Conservation (phyloP, 192 early-diverging fungal genomes). For the Coemansia sp. region DNA sequence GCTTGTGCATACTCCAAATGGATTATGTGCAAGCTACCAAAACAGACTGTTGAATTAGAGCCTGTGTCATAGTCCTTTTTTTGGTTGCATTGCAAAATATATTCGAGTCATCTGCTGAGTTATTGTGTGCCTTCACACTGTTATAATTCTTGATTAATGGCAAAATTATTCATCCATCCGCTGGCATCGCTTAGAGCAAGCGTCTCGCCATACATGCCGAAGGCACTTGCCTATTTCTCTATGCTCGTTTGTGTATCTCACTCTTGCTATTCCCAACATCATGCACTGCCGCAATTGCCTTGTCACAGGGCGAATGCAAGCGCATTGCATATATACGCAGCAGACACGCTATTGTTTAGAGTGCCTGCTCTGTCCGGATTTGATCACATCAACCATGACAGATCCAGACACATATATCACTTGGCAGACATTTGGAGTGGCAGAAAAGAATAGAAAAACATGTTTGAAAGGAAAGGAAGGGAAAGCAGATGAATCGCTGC, state of each 20-base stretch:
- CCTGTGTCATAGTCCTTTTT: neutral
- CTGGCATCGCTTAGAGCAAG: neutral
- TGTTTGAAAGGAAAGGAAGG: neutral
- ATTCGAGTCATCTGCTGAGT: no score
- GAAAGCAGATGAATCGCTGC: neutral
- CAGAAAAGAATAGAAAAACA: neutral
- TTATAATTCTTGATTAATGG: neutral
- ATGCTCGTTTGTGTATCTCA: neutral
- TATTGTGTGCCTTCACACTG: no score
- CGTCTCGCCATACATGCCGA: neutral
- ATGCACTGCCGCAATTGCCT: neutral
- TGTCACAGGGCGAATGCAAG: conserved; percentile 2
- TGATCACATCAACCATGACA: no score
- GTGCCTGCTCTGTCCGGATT: no score
- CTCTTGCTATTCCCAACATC: neutral
- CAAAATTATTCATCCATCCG: neutral
- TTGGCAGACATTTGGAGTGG: neutral
- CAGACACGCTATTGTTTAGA: neutral
- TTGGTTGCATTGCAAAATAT: no score
- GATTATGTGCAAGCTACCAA: neutral
- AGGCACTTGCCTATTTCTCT: neutral
- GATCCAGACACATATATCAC: no score
- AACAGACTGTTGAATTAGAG: neutral
- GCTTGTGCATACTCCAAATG: neutral
- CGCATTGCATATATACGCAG: conserved; percentile 1